Conservation (phyloP, 2,329 filamentous ascomycete species). For the Xylaria sp. region DNA sequence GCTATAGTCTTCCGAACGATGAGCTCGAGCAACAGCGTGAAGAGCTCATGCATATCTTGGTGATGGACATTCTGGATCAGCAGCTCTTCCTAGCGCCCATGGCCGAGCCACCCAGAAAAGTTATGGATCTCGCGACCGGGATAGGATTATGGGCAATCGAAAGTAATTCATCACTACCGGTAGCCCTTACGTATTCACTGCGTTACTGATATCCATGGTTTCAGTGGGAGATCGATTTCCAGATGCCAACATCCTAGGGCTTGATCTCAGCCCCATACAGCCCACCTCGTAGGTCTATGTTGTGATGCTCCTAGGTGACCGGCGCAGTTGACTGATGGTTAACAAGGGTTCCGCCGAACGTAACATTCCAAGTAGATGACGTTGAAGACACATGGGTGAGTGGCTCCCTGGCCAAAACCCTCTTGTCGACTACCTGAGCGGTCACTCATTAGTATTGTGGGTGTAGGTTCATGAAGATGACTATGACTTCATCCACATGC, state of each 20-base stretch:
- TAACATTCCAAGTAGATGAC: conserved; percentile 34
- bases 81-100: conserved; percentile 31
- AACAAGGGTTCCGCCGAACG: conserved; percentile 33
- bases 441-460: conserved; percentile 1
- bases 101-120: conserved; percentile 24
- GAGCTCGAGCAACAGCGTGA: conserved; percentile 49
- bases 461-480: conserved; percentile 29
- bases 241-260: conserved; percentile 28
- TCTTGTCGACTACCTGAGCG: not conserved
- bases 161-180: conserved; percentile 15
- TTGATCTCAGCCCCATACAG: conserved; percentile 36
- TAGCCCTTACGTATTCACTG: not conserved
- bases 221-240: conserved; percentile 33
- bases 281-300: conserved; percentile 30
- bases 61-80: conserved; percentile 42
- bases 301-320: not conserved
- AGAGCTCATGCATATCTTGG: conserved; percentile 49
- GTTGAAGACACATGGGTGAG: conserved; percentile 35
- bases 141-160: conserved; percentile 31
- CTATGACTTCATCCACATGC: conserved; percentile 36
- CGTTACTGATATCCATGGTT: conserved; percentile 17
- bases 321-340: conserved; percentile 11
- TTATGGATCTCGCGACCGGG: conserved; percentile 32
- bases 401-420: not conserved
- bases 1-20: conserved; percentile 48